Percentiles rank a stretch among this genome's conserved stretches.
phyloP scores from a whole-genome alignment of 805 yeast genomes.

The Hanseniaspora guilliermondii region DNA sequence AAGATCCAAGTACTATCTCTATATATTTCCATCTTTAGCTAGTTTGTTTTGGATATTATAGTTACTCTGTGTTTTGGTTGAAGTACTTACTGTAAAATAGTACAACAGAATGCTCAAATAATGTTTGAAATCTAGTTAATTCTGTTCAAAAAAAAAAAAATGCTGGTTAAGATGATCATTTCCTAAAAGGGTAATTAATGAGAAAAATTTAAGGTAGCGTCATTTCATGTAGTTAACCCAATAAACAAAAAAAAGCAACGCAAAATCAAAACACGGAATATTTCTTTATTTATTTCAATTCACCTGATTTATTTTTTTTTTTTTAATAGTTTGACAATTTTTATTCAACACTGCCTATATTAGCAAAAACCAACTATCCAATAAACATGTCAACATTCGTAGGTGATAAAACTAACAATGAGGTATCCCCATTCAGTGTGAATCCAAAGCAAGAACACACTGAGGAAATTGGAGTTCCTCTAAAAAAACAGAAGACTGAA shows the following conservation, averaged over 20 bases:
- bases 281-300: background rate
- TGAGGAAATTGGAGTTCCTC: background rate
- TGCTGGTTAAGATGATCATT: background rate
- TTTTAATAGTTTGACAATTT: background rate
- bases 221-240: no score
- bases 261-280: no score
- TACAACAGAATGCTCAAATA: no score
- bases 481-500: constrained; percentile 1
- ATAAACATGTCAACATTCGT: background rate
- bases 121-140: no score
- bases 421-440: background rate
- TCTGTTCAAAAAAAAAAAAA: background rate
- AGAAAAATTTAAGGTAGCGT: background rate
- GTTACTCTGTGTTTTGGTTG: no score
- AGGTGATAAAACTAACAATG: constrained; percentile 2
- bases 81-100: no score
- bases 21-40: constrained; percentile 25
- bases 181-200: background rate
- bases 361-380: background rate
- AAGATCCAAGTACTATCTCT: constrained; percentile 32
- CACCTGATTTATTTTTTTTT: background rate
- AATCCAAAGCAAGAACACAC: background rate
- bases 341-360: background rate
- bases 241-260: background rate
- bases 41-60: no score